These are phyloP conservation scores for Tolypocladium album DNA, from an alignment of 2,329 filamentous ascomycete genomes.

Conservation along the genomic window DNA sequence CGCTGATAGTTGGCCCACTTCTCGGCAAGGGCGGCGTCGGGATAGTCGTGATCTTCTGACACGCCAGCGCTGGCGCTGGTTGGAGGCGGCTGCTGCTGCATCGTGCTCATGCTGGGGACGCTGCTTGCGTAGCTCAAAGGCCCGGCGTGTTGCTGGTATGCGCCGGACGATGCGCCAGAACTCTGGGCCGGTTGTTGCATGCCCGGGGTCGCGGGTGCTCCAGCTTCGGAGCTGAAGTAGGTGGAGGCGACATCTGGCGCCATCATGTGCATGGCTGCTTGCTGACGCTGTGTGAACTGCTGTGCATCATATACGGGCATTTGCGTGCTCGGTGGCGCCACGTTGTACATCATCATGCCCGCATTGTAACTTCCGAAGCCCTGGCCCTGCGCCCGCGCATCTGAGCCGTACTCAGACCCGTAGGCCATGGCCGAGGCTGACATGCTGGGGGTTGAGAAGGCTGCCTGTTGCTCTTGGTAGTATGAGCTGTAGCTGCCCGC, in stretches of 20 bases:
- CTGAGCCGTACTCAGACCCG: conserved; percentile 54
- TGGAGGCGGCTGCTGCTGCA: conserved; percentile 21
- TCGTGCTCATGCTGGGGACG: conserved; percentile 35
- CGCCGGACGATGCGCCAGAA: conserved; percentile 38
- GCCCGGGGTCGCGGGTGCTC: conserved; percentile 41
- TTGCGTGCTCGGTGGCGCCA: conserved; percentile 51
- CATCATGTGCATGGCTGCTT: conserved; percentile 66
- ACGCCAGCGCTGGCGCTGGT: conserved; percentile 24
- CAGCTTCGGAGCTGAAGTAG: conserved; percentile 48
- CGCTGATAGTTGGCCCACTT: conserved; percentile 57
- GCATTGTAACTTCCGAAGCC: conserved; percentile 49
- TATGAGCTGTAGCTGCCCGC: conserved; percentile 48
- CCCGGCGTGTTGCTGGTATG: conserved; percentile 58
- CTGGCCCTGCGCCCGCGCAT: conserved; percentile 45
- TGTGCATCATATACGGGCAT: conserved; percentile 64
- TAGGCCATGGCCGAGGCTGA: conserved; percentile 45
- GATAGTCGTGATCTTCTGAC: conserved; percentile 44
- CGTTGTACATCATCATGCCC: conserved; percentile 69
- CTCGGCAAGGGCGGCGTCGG: conserved; percentile 49
- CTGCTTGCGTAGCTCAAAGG: conserved; percentile 39
- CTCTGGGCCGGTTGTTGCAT: conserved; percentile 39
- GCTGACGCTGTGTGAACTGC: conserved; percentile 66
- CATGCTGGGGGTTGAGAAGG: conserved; percentile 46
- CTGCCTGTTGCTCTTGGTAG: conserved; percentile 42
- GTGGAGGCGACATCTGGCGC: conserved; percentile 42